Base-by-base conservation (phyloP, 1,139 yeast genomes). In the Candida sojae region DNA sequence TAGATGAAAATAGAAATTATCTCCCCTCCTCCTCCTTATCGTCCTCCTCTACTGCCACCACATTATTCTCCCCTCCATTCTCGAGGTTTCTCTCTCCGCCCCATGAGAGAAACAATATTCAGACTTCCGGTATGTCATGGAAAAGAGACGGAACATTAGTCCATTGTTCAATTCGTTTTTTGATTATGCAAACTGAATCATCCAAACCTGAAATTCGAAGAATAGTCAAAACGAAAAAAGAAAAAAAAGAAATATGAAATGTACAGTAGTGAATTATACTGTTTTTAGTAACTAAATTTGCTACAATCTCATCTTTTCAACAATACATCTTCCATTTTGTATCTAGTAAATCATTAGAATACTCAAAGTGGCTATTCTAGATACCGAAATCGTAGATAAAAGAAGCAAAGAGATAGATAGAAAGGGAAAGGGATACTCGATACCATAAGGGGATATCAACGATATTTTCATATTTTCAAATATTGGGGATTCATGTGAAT, bases 151-250 rank as follows among this genome's bases (percentile, higher is more conserved):
- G 31, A 26, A 11, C 39, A 30, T 25, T 25, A 5, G 8, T 9
- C 21, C 23, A 35, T 21, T 35, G 38, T 35, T n/a, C 6, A 36
- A 26, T 6, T 26, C 9, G 2, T 26, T 26, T 26, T 26, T 26
- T 26, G 29, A 26, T 17, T 34, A 21, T 26, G 37, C 25, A 17
- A 34, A 23, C 21, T 23, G 5, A 25, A 26, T 25, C 30, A 25
- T n/a, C 39, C 39, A 29, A 25, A 36, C 39, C 17, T 36, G 39
- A 36, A 36, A 36, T 36, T 36, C 39, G 39, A 25, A 26, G 5
- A 17, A 2, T 17, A 33, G 4, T 4, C 11, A 34, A 34, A 17
- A 12, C 11, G 10, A 34, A 17, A 34, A 34, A 34, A 9, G 4
- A 34, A 34, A 17, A 34, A 13, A 33, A 34, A 34, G 5, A 17